A percentile compares a stretch with the other conserved stretches of the same genome.
Conservation (phyloP, 192 early-diverging fungal genomes). For the Coemansia sp. region DNA sequence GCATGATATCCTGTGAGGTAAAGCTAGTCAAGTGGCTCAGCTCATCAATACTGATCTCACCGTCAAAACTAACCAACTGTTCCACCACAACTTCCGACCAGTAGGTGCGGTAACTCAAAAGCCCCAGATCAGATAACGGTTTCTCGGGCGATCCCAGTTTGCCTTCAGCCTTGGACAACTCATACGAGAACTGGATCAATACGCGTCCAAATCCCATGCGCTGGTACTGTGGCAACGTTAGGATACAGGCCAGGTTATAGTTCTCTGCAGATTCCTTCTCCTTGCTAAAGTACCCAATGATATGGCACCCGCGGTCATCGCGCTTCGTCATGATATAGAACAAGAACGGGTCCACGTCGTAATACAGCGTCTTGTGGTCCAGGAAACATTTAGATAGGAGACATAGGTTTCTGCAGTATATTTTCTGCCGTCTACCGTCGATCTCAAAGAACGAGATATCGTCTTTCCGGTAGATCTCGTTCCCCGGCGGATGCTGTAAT, state of each 20-base stretch:
- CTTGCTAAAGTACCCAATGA: slow-evolving; percentile 99
- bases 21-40: slow-evolving; percentile 83
- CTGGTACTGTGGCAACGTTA: slow-evolving; percentile 97
- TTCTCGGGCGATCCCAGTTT: slow-evolving; percentile 97
- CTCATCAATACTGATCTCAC: slow-evolving; percentile 88
- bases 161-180: slow-evolving; percentile 91
- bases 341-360: slow-evolving; percentile 97
- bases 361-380: slow-evolving; percentile 99
- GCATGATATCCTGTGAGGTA: slow-evolving; percentile 85
- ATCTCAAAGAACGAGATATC: slow-evolving; percentile 97
- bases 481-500: slow-evolving; percentile 94
- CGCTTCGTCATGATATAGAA: slow-evolving; percentile 94
- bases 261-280: slow-evolving; percentile 96
- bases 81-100: slow-evolving; percentile 91
- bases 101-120: slow-evolving; percentile 92
- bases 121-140: slow-evolving; percentile 94
- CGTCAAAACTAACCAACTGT: slow-evolving; percentile 66
- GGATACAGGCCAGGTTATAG: slow-evolving; percentile 98
- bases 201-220: slow-evolving; percentile 93
- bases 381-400: slow-evolving; percentile 95
- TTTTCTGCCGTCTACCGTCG: slow-evolving; percentile 90
- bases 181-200: slow-evolving; percentile 96
- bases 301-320: slow-evolving; percentile 83
- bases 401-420: slow-evolving; percentile 94
- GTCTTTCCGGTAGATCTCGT: slow-evolving; percentile 96